Evolutionary conservation across 2,329 filamentous ascomycete genomes (phyloP), one percentile per base, ranked within the genome.

Genomic region (Fusarium euwallaceae): DNA sequence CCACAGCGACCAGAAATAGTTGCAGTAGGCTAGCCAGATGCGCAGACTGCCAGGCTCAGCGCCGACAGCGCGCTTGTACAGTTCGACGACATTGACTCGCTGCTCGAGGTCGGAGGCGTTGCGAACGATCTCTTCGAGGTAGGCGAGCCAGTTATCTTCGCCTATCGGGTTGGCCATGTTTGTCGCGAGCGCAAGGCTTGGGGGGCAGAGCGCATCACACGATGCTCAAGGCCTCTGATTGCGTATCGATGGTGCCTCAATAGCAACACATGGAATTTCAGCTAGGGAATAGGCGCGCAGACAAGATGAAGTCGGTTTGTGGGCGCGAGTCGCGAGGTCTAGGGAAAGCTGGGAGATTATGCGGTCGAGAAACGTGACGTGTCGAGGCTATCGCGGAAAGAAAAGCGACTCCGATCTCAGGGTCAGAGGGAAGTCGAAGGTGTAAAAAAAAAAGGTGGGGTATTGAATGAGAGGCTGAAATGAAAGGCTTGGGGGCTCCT

Each of bases 71-170:
- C 88, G 89, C 76, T 92, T 91, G 83, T 91, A 95, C 53, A 93
- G 84, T 81, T 96, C 94, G 79, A 95, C 88, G 58, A 94, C 87
- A 71, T 88, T 87, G 80, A 94, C 88, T 76, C 92, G 91, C 77
- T 90, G 88, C 71, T 95, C 92, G 64, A 93, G 82, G 80, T 92
- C 84, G 79, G 85, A 80, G 80, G 92, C 86, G 84, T 86, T 84
- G 82, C 88, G 86, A 66, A 88, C 89, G 76, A 93, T 90, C 82
- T 95, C 94, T 71, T 94, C 90, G 74, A 96, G 88, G 83, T 93
- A 94, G 77, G 93, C 92, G 76, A 93, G 83, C 94, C 94, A 97
- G 81, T 89, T 89, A 68, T 93, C 91, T 85, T 97, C 94, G 78
- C 93, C 93, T 75, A 95, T 87, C 55, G 93, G 92, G 64, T 81